Base-by-base conservation (phyloP, 2,329 filamentous ascomycete species). In the Fusarium acutatum region DNA sequence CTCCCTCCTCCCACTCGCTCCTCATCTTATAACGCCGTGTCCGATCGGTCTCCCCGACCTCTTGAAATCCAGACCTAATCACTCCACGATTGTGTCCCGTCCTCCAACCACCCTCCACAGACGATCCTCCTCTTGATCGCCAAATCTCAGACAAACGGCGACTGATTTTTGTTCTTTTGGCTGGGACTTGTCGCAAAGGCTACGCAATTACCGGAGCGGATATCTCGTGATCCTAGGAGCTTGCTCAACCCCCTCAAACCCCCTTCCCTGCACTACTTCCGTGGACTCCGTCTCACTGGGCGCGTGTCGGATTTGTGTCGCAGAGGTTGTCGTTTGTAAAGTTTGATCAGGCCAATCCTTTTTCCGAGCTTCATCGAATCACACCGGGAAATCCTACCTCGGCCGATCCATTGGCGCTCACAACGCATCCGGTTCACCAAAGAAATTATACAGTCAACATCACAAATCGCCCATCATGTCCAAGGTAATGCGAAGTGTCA, bases 401-500 rank as follows among this genome's bases (percentile, higher is more conserved):
- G 72, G 71, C 57, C 75, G 64, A 66, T 63, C 63, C 60, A 67
- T 72, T 74, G 62, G 72, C 70, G 74, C 66, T 59, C 60, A 74
- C 52, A 60, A 75, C 67, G 65, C 73, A 74, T 44, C 63, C 67
- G 53, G 43, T 32, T 49, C 32, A 37, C 35, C 59, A 60, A 41
- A 60, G 24, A 64, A 53, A 60, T 62, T 53, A 49, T 40, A 58
- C 46, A 53, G 30, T 43, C 61, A 60, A 44, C 24, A 53, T 53
- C 41, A 71, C 63, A 64, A 70, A 64, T 78, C 76, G 80, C 79
- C 81, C 83, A 82, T 57, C 81, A 99, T 99, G 96, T 98, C 96
- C 68, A 97, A 97, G 86, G 95, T 98, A 82, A 94, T 98, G 82
- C 91, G 96, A 84, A 97, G 94, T 82, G 95, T 98, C 80, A 98